Conservation (phyloP, 1,284 basidiomycete species). For the Puccinia horiana region DNA sequence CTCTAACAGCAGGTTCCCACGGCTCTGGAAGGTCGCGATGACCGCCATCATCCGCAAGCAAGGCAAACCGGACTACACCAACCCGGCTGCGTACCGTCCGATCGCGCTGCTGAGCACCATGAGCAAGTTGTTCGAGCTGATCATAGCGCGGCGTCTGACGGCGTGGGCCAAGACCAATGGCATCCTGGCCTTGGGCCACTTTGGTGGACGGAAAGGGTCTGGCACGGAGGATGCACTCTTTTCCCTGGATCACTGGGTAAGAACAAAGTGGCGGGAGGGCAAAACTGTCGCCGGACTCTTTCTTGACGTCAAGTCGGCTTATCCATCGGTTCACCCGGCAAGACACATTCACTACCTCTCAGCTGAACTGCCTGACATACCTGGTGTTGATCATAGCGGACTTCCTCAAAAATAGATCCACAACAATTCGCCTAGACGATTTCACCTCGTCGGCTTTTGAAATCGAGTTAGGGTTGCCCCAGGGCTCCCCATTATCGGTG, state of each 20-base stretch:
- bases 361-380: not conserved
- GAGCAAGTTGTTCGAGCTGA: conserved; percentile 8
- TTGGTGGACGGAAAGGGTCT: not conserved
- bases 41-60: too few relatives aligned
- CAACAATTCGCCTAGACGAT: not conserved
- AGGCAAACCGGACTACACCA: too few relatives aligned
- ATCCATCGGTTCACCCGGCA: conserved; percentile 9
- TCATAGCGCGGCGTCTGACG: not conserved
- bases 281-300: not conserved
- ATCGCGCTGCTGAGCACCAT: conserved; percentile 14
- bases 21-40: not conserved
- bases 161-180: not conserved
- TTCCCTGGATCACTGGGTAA: not conserved
- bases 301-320: conserved; percentile 27
- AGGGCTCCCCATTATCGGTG: conserved; percentile 8
- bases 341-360: not conserved
- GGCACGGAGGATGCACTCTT: conserved; percentile 18
- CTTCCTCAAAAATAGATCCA: not conserved
- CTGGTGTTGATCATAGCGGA: not conserved
- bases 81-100: conserved; percentile 1
- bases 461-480: not conserved
- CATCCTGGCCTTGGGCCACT: not conserved
- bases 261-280: not conserved
- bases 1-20: not conserved
- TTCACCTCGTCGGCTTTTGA: not conserved